These are phyloP conservation scores for Ambrosia hybrid DNA, from an alignment of 140 eudicot species.

Conservation along the genomic window DNA sequence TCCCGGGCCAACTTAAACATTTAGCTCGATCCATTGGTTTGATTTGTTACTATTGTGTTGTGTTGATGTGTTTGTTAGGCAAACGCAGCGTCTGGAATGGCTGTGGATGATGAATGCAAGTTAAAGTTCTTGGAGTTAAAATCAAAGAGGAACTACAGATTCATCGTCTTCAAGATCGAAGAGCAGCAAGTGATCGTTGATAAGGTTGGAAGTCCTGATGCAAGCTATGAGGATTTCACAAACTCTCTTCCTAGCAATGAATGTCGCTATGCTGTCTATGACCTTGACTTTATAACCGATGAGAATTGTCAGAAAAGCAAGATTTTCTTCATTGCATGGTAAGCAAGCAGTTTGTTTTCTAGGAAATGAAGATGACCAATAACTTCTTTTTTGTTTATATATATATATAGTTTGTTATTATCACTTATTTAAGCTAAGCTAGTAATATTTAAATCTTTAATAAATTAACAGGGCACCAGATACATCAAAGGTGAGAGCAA, in stretches of 20 bases:
- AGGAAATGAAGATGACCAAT: not conserved
- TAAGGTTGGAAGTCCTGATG: constrained; percentile 12
- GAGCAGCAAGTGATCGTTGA: constrained; percentile 17
- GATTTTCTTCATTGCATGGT: constrained; percentile 84
- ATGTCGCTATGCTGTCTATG: constrained; percentile 46
- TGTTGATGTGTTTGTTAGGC: constrained; percentile 10
- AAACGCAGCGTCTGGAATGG: constrained; percentile 17
- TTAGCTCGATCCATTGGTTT: too few species aligned
- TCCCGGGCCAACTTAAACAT: too few species aligned
- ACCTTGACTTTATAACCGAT: constrained; percentile 64
- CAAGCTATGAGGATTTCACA: constrained; percentile 14
- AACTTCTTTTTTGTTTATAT: not conserved
- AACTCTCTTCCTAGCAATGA: constrained; percentile 16
- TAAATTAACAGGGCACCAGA: constrained; percentile 61
- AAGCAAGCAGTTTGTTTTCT: not conserved
- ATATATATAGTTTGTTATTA: not conserved
- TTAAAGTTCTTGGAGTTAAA: constrained; percentile 20
- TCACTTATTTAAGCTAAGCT: too few species aligned
- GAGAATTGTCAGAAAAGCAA: constrained; percentile 82
- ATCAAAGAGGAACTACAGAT: constrained; percentile 18
- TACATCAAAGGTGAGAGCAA: constrained; percentile 75
- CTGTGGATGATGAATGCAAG: constrained; percentile 11
- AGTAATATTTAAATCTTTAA: not conserved
- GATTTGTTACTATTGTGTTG: not conserved
- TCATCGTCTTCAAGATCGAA: constrained; percentile 17